Evolutionary conservation across 148 eudicot species (phyloP), one percentile per base, ranked within the genome.

Genomic region (Rhododendron mucronatum): DNA sequence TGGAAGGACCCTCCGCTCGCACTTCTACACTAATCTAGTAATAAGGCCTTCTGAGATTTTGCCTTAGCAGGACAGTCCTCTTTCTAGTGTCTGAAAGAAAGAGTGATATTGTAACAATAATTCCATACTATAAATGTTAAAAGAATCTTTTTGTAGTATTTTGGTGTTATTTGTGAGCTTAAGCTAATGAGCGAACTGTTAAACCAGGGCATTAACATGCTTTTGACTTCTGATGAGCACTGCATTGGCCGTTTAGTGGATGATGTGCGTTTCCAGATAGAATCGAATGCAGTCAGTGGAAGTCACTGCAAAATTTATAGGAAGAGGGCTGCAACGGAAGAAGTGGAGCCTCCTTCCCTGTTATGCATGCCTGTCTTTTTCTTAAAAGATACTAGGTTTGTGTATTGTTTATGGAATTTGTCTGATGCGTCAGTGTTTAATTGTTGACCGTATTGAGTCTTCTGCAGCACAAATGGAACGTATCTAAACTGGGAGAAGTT

Each of bases 381-480:
- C 61, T 55, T 96, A 81, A 96, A 92, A 87, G 99, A 96, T 93
- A 88, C 96, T 23, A 96, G 99, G 99, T 96, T 71, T 75, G 77
- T 84, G 85, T 81, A 28, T 53, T 78, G 15, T 87, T 86, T 48
- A 8, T 81, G 44, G 81, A 51, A 45, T 48, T 85, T 84, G 48
- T 80, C 18, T 45, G 65, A 83, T 48, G 67, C 84, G 55, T 16
- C 76, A 63, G 67, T 59, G 35, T 84, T 65, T 69, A 23, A 45
- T 77, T 61, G 7, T 71, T 71, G 76, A 92, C 82, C 20, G 7
- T 65, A 47, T 89, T 85, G 76, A 83, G 63, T 78, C 81, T 90
- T 84, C 80, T 86, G 85, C 94, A 96, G 99, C 85, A 96, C 96
- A 80, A 96, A 96, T 92, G 99, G 99, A 83, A 94, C 99, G 69